Evolutionary conservation across 2,329 filamentous ascomycete genomes (phyloP).

Genomic region (Parascedosporium putredinis): DNA sequence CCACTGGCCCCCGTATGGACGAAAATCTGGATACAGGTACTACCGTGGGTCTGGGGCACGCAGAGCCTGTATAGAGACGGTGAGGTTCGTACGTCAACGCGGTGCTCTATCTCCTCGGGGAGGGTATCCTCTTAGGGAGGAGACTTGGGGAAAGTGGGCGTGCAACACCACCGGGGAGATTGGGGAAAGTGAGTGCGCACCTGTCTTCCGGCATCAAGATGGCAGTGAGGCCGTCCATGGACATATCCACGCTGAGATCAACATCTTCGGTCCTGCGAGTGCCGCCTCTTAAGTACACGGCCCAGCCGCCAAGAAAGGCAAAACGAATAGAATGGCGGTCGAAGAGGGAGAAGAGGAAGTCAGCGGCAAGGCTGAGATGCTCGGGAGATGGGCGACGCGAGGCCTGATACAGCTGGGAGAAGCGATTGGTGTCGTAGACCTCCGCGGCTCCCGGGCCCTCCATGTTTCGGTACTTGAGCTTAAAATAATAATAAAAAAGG

Average conservation of each 20-base stretch:
- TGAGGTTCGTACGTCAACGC: not conserved
- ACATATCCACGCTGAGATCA: conserved; percentile 6
- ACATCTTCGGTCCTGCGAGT: conserved; percentile 6
- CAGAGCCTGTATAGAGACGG: conserved; percentile 4
- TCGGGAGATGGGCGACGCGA: conserved; percentile 7
- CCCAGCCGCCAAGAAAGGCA: conserved; percentile 9
- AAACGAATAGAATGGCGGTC: conserved; percentile 3
- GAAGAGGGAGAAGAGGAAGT: conserved; percentile 7
- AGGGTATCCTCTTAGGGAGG: too few species aligned
- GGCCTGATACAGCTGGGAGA: conserved; percentile 6
- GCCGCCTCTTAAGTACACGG: conserved; percentile 8
- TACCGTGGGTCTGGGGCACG: conserved; percentile 5
- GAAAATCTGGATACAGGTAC: conserved; percentile 8
- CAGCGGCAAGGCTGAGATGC: conserved; percentile 7
- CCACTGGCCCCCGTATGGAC: conserved; percentile 8
- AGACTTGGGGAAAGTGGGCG: not conserved
- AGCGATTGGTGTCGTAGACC: conserved; percentile 8
- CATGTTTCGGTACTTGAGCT: conserved; percentile 2
- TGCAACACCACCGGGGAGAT: not conserved
- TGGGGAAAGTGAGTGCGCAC: conserved; percentile 3
- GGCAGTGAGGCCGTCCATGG: conserved; percentile 1
- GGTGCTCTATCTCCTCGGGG: too few species aligned
- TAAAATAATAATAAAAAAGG: not conserved
- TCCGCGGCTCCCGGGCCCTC: conserved; percentile 4
- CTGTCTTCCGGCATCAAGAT: conserved; percentile 5